Conservation (phyloP, 2,329 filamentous ascomycete genomes). For the Penicillium sp. region DNA sequence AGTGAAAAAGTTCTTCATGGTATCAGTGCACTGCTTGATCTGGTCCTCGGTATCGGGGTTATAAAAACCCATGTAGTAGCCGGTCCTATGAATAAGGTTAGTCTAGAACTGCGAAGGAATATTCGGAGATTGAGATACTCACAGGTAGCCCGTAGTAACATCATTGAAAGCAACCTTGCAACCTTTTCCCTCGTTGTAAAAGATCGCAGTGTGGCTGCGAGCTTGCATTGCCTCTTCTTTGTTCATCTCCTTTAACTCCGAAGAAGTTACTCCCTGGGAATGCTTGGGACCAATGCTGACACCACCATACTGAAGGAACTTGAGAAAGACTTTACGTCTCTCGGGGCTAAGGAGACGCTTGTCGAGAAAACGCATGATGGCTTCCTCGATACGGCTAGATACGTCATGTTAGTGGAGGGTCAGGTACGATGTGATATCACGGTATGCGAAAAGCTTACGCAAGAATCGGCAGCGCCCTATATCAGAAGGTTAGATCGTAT, state of each 20-base stretch:
- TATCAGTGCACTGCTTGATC: slow-evolving; percentile 61
- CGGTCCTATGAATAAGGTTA: slow-evolving; percentile 46
- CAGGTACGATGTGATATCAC: not conserved
- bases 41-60: slow-evolving; percentile 54
- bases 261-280: slow-evolving; percentile 63
- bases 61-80: slow-evolving; percentile 57
- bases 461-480: slow-evolving; percentile 50
- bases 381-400: slow-evolving; percentile 74
- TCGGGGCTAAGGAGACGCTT: slow-evolving; percentile 70
- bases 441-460: slow-evolving; percentile 49
- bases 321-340: slow-evolving; percentile 66
- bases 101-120: not conserved
- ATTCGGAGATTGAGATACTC: slow-evolving; percentile 32
- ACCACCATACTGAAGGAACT: slow-evolving; percentile 80
- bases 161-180: slow-evolving; percentile 68
- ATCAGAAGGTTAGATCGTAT: slow-evolving; percentile 9
- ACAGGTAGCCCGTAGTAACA: slow-evolving; percentile 77
- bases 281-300: slow-evolving; percentile 62
- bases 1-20: slow-evolving; percentile 82
- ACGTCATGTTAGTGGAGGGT: slow-evolving; percentile 7
- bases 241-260: slow-evolving; percentile 62
- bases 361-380: slow-evolving; percentile 76
- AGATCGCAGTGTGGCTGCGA: slow-evolving; percentile 51
- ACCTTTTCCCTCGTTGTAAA: slow-evolving; percentile 55
- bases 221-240: slow-evolving; percentile 64